A percentile compares a stretch with the other conserved stretches of the same genome.
These are phyloP conservation scores for Heterobasidion occidentale DNA, from an alignment of 1,284 basidiomycete species.

Conservation along the genomic window DNA sequence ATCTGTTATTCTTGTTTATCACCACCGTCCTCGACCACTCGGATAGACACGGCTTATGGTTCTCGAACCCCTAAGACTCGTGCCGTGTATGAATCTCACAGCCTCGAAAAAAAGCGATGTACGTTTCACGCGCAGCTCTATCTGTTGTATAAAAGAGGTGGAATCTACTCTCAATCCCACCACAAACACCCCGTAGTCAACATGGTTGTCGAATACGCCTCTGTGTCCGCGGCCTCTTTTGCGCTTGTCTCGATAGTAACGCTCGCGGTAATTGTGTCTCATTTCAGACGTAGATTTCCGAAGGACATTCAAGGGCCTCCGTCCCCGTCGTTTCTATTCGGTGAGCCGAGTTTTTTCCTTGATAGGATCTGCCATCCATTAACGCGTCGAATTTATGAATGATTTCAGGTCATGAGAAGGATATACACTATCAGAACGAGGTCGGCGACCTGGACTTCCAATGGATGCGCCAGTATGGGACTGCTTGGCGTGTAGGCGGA, in stretches of 20 bases:
- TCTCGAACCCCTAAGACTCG: too few species aligned
- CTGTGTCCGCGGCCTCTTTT: too few species aligned
- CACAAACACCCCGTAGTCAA: too few species aligned
- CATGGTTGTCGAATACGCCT: too few species aligned
- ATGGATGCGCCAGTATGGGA: conserved; percentile 13
- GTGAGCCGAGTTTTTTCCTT: neutral
- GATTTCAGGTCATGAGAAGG: conserved; percentile 11
- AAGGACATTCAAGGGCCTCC: conserved; percentile 8
- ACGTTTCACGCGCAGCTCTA: too few species aligned
- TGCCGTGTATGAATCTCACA: too few species aligned
- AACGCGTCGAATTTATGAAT: neutral
- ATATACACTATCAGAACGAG: conserved; percentile 12
- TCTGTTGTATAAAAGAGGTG: too few species aligned
- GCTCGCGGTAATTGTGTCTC: neutral
- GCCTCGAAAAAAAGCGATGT: too few species aligned
- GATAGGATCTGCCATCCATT: neutral
- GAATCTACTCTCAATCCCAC: too few species aligned
- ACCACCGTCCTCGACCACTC: too few species aligned
- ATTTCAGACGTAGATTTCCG: conserved; percentile 4
- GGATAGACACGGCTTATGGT: too few species aligned
- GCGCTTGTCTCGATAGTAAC: conserved; percentile 10
- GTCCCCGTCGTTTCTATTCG: conserved; percentile 8
- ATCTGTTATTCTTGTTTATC: too few species aligned
- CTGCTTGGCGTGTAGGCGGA: conserved; percentile 12
- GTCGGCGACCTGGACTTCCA: conserved; percentile 14